Evolutionary conservation across 2,329 filamentous ascomycete genomes (phyloP).

Genomic region (Penicillium rolfsii): DNA sequence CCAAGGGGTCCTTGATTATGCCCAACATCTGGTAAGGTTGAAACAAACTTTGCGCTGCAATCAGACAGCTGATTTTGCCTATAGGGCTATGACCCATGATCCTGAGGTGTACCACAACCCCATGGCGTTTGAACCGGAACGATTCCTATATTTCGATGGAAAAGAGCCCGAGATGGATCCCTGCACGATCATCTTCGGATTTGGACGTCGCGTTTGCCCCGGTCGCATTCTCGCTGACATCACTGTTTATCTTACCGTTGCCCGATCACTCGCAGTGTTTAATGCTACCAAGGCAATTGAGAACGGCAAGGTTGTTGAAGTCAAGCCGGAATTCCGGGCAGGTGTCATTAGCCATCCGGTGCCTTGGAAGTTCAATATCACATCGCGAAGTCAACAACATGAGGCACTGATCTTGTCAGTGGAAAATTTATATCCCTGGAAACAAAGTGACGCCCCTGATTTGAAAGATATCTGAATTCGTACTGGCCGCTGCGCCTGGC

Average conservation of each 20-base stretch:
- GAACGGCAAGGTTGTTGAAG: slow-evolving; percentile 37
- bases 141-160: slow-evolving; percentile 38
- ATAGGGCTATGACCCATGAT: slow-evolving; percentile 24
- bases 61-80: no score
- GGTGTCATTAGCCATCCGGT: slow-evolving; percentile 39
- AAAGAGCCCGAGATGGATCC: slow-evolving; percentile 44
- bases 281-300: slow-evolving; percentile 43
- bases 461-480: not conserved
- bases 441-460: not conserved
- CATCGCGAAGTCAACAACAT: not conserved
- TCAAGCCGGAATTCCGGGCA: slow-evolving; percentile 39
- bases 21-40: not conserved
- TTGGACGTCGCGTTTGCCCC: slow-evolving; percentile 49
- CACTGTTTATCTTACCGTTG: slow-evolving; percentile 47
- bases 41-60: no score
- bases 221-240: slow-evolving; percentile 49
- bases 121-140: slow-evolving; percentile 48
- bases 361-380: slow-evolving; percentile 11
- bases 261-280: slow-evolving; percentile 54
- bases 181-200: slow-evolving; percentile 38
- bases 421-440: not conserved
- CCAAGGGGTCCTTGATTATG: slow-evolving; percentile 31
- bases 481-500: no score
- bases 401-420: not conserved
- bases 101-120: slow-evolving; percentile 42